Conservation (phyloP, 768 basidiomycete species). For the Udeniomyces megalosporus region DNA sequence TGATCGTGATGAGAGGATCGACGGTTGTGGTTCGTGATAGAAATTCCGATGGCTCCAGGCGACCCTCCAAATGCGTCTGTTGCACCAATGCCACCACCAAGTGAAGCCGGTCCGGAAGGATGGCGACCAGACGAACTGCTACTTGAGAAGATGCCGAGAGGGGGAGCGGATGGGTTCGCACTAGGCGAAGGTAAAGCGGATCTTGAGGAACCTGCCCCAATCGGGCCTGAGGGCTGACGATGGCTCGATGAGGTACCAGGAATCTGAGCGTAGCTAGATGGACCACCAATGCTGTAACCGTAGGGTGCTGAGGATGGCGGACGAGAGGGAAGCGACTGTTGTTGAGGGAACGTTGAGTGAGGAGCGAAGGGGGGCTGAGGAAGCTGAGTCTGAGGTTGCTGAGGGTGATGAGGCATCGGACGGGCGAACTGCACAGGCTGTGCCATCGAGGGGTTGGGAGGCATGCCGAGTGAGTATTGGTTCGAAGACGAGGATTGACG, state of each 20-base stretch:
- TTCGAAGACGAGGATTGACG: background rate
- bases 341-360: background rate
- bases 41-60: background rate
- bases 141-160: background rate
- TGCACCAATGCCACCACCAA: background rate
- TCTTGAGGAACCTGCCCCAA: background rate
- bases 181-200: background rate
- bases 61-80: background rate
- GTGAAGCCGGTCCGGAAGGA: slow-evolving; percentile 10
- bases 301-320: background rate
- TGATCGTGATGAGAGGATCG: slow-evolving; percentile 3
- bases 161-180: background rate
- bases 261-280: slow-evolving; percentile 5
- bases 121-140: background rate
- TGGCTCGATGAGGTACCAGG: no score
- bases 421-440: slow-evolving; percentile 8
- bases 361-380: slow-evolving; percentile 1
- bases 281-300: slow-evolving; percentile 1
- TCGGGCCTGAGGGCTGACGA: background rate
- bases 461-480: background rate
- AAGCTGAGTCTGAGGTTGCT: slow-evolving; percentile 7
- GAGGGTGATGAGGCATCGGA: slow-evolving; percentile 8
- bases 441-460: background rate
- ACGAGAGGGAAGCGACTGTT: background rate
- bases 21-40: slow-evolving; percentile 5